These are phyloP conservation scores for Pichia ethanolica DNA, from an alignment of 805 yeast genomes.

Conservation along the genomic window DNA sequence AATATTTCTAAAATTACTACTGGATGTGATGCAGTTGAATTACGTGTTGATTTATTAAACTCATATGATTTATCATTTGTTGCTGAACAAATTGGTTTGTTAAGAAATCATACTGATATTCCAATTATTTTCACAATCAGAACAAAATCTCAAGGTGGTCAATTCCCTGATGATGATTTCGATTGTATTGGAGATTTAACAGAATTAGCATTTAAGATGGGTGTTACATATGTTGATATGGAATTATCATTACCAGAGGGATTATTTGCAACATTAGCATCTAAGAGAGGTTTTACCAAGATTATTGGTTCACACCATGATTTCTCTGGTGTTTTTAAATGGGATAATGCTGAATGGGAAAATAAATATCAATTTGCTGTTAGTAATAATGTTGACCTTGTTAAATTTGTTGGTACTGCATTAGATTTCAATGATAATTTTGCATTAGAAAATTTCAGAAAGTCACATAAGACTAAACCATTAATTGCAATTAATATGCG, in stretches of 20 bases:
- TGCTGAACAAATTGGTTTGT: constrained; percentile 60
- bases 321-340: constrained; percentile 49
- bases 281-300: constrained; percentile 51
- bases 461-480: constrained; percentile 47
- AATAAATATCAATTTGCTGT: constrained; percentile 61
- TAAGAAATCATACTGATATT: constrained; percentile 56
- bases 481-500: constrained; percentile 84
- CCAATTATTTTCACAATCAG: constrained; percentile 82
- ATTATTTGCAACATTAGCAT: constrained; percentile 44
- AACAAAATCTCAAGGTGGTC: constrained; percentile 76
- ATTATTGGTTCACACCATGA: constrained; percentile 84
- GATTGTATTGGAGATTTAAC: constrained; percentile 44
- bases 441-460: constrained; percentile 61
- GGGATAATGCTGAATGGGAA: constrained; percentile 72
- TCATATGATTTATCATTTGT: constrained; percentile 48
- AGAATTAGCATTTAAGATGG: constrained; percentile 61
- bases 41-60: constrained; percentile 67
- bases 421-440: constrained; percentile 57
- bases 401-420: constrained; percentile 83
- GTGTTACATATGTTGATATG: constrained; percentile 74
- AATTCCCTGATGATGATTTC: constrained; percentile 54
- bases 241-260: constrained; percentile 63
- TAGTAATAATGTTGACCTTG: constrained; percentile 57
- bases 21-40: constrained; percentile 78
- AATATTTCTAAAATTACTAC: constrained; percentile 45